phyloP scores from a whole-genome alignment of 169 alveolate species.

The Theileria equi region DNA sequence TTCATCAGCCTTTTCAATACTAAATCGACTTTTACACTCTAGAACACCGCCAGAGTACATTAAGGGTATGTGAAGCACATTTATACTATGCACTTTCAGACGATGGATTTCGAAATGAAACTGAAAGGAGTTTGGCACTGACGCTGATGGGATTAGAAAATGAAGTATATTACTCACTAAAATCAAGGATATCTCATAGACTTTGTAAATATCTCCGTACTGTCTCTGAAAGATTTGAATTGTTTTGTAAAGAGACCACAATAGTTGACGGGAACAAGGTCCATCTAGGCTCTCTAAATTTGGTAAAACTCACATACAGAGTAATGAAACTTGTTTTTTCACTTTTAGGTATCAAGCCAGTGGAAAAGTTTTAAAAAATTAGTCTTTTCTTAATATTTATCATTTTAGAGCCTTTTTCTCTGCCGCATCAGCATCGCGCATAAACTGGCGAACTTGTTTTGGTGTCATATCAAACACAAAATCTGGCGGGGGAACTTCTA shows the following conservation, averaged over 20 bases:
- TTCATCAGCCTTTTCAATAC: conserved; percentile 18
- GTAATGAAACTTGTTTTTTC: conserved; percentile 25
- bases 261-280: conserved; percentile 17
- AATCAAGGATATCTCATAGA: conserved; percentile 40
- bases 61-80: background rate
- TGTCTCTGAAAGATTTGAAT: conserved; percentile 20
- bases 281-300: conserved; percentile 8
- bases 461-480: conserved; percentile 26
- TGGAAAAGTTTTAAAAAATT: conserved; percentile 13
- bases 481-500: conserved; percentile 8
- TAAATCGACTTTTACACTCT: background rate
- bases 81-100: background rate
- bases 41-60: background rate
- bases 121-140: conserved; percentile 36
- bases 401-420: background rate
- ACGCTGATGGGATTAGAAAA: conserved; percentile 31
- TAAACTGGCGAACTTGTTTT: conserved; percentile 7
- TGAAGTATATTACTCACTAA: conserved; percentile 13
- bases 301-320: conserved; percentile 19
- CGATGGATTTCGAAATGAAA: conserved; percentile 25
- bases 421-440: conserved; percentile 9
- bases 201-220: conserved; percentile 46
- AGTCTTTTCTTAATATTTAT: background rate
- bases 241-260: conserved; percentile 25
- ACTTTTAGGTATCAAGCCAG: conserved; percentile 37